A percentile compares a stretch with the other conserved stretches of the same genome.
Evolutionary conservation across 257 asterid species (phyloP).

Genomic region (Voacanga thouarsii): DNA sequence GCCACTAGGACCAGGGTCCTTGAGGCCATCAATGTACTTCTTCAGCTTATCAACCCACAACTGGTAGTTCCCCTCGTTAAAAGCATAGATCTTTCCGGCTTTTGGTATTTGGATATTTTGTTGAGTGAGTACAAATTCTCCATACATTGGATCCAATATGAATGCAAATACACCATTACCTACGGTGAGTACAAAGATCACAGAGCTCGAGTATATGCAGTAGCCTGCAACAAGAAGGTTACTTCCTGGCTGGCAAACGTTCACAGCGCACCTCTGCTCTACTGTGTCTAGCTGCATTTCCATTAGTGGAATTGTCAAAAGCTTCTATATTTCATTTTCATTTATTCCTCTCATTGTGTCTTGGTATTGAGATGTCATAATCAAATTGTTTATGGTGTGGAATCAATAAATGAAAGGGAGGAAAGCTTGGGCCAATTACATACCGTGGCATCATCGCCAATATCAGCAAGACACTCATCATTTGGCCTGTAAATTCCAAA

Average conservation of each 20-base stretch:
- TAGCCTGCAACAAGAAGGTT: too few species aligned
- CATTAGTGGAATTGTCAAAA: not conserved
- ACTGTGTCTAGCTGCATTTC: too few species aligned
- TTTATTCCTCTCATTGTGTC: too few species aligned
- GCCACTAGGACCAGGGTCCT: too few species aligned
- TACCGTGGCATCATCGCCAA: constrained; percentile 42
- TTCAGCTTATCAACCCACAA: too few species aligned
- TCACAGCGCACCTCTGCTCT: too few species aligned
- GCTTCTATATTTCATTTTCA: not conserved
- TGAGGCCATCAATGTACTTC: too few species aligned
- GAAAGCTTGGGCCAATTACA: not conserved
- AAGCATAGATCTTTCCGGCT: constrained; percentile 72
- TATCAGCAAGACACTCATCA: constrained; percentile 75
- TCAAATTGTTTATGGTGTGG: not conserved
- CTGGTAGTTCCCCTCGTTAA: too few species aligned
- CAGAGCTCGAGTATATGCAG: too few species aligned
- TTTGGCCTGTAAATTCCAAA: constrained; percentile 89
- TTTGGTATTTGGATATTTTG: constrained; percentile 74
- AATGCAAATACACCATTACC: constrained; percentile 84
- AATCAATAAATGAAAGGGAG: not conserved
- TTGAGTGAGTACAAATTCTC: constrained; percentile 86
- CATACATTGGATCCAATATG: constrained; percentile 82
- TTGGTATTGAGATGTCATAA: too few species aligned
- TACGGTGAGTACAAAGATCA: constrained; percentile 56
- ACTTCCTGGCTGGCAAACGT: too few species aligned